phyloP scores from a whole-genome alignment of 202 grass and related monocot species.

The Dendrocalamus latiflorus region DNA sequence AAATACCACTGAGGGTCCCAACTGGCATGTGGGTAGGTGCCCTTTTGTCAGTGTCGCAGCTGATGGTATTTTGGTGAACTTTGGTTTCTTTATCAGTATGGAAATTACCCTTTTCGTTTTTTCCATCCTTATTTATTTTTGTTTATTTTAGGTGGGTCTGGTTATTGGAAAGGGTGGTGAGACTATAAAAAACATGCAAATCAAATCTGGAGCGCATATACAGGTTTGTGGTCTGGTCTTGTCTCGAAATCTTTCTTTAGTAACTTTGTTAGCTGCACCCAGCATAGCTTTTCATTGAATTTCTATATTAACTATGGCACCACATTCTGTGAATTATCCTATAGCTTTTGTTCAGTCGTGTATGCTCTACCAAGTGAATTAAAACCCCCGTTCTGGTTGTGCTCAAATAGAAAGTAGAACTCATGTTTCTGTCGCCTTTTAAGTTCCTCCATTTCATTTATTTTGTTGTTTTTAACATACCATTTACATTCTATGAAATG shows the following conservation, averaged over 20 bases:
- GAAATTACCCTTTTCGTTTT: neutral
- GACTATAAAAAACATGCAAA: constrained; percentile 96
- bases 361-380: neutral
- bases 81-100: neutral
- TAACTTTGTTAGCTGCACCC: neutral
- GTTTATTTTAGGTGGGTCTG: constrained; percentile 66
- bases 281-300: neutral
- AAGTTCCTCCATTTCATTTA: neutral
- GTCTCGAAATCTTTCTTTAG: neutral
- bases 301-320: neutral
- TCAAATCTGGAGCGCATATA: constrained; percentile 81
- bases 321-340: neutral
- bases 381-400: neutral
- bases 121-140: neutral
- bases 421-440: neutral
- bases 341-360: neutral
- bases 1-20: neutral
- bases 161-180: constrained; percentile 96
- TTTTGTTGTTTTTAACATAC: neutral
- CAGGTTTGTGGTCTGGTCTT: constrained; percentile 49
- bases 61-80: neutral
- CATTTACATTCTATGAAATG: neutral
- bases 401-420: neutral
- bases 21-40: neutral
- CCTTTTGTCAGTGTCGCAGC: neutral